A percentile compares a stretch with the other conserved stretches of the same genome.
phyloP scores from a whole-genome alignment of 345 rosid genomes.

The Dovyalis caffra region DNA sequence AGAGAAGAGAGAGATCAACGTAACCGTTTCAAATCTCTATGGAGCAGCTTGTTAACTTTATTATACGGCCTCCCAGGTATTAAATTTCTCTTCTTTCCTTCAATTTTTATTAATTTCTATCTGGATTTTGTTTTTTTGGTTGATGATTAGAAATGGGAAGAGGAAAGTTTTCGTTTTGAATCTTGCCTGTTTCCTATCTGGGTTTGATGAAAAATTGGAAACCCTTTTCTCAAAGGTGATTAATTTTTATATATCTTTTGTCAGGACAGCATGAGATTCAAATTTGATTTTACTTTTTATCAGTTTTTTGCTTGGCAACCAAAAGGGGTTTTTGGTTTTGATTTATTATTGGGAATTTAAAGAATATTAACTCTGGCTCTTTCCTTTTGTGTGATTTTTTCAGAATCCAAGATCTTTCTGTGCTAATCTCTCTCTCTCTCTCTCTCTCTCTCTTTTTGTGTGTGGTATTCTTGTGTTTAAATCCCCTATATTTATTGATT shows the following conservation, averaged over 20 bases:
- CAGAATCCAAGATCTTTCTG: conserved; percentile 14
- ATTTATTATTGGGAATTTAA: not conserved
- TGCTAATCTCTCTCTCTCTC: no score
- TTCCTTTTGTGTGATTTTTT: not conserved
- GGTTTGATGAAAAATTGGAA: not conserved
- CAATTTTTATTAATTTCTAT: not conserved
- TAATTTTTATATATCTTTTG: not conserved
- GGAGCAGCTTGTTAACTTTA: conserved; percentile 95
- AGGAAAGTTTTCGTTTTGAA: not conserved
- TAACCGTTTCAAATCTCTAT: conserved; percentile 35
- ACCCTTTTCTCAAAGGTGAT: not conserved
- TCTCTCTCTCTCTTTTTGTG: not conserved
- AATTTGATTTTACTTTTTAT: not conserved
- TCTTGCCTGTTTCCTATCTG: conserved; percentile 4
- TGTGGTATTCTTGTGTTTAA: not conserved
- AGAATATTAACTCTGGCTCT: not conserved
- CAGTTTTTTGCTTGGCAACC: not conserved
- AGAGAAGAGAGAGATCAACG: not conserved
- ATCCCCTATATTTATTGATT: not conserved
- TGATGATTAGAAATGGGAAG: not conserved
- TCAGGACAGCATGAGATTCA: not conserved
- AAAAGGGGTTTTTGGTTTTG: not conserved
- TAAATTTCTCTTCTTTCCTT: not conserved
- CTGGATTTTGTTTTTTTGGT: conserved; percentile 9
- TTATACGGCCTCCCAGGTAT: conserved; percentile 96